These are phyloP conservation scores for Vaccinium corymbosum DNA, from an alignment of 148 eudicot genomes.

Conservation along the genomic window DNA sequence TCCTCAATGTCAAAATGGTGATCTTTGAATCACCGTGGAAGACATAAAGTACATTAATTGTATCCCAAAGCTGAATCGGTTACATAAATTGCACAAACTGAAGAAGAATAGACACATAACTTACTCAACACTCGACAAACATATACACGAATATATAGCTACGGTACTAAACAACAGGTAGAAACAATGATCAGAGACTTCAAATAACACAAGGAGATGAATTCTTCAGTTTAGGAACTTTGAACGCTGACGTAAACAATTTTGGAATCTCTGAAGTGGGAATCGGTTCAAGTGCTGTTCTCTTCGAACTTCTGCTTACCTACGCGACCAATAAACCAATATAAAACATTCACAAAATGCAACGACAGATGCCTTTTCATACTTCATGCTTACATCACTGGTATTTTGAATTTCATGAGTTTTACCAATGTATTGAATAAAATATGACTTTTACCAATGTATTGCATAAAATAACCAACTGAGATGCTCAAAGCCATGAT, in stretches of 20 bases:
- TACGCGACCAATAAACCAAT: not conserved
- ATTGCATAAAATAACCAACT: not conserved
- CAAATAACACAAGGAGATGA: constrained; percentile 29
- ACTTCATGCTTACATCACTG: not conserved
- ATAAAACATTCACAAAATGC: not conserved
- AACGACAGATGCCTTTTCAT: not conserved
- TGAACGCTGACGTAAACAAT: constrained; percentile 56
- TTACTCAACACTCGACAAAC: not conserved
- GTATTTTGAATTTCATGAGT: not conserved
- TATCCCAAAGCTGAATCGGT: no score
- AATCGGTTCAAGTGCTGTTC: constrained; percentile 21
- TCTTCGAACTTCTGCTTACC: constrained; percentile 19
- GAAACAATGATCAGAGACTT: not conserved
- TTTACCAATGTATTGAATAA: not conserved
- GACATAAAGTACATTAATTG: not conserved
- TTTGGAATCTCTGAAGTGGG: constrained; percentile 39
- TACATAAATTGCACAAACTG: not conserved
- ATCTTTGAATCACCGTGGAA: constrained; percentile 3
- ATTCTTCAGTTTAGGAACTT: constrained; percentile 54
- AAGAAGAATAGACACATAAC: not conserved
- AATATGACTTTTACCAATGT: not conserved
- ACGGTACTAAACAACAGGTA: not conserved
- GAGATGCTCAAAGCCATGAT: not conserved
- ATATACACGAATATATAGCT: not conserved
- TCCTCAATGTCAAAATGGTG: not conserved